Evolutionary conservation across 2,329 filamentous ascomycete genomes (phyloP), one percentile per base, ranked within the genome.

Genomic region (Cladosporium austrohemisphaericum): DNA sequence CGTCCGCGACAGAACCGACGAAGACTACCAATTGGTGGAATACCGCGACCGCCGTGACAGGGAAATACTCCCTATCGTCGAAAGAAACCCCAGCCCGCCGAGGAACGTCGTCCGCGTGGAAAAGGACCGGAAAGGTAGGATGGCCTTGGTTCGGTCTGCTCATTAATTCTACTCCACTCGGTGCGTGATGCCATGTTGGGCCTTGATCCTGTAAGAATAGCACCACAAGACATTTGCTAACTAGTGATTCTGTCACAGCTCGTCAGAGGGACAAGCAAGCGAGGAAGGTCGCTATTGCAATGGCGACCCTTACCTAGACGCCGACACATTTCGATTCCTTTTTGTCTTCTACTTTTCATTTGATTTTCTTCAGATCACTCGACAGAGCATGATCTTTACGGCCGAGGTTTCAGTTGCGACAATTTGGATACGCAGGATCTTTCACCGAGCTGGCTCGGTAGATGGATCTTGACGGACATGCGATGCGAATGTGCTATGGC

Each of bases 111-210:
- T 86, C 55, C 77, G 85, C 60, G 82, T 95, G 61, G 86, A 89
- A 72, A 89, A 86, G 76, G 89, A 96, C 73, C 85, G 85, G 77
- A 93, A 88, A 90, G 90, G 91, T 94, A 93, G 85, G 86, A 84
- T 93, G 82, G 81, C 84, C 76, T 83, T 91, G 74, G 87, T 86
- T 75, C 80, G 88, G 70, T 86, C 86, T 64, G 82, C 83, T 73
- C 78, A 82, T 70, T 80, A 75, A 71, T 78, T 35, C 14, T 38
- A 31, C 18, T 49, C 29, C 37, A 16, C 22, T 25, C 19, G 47
- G 47, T 50, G 47, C 37, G 47, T 50, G 16, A 28, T 18, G 38
- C 40, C 37, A 37, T 50, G 47, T 43, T 29, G 40, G 37, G 32
- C 26, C 25, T 19, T 47, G 31, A 18, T 50, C 26, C 29, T 23